phyloP scores from a whole-genome alignment of 257 asterid species.

The Capsicum baccatum region DNA sequence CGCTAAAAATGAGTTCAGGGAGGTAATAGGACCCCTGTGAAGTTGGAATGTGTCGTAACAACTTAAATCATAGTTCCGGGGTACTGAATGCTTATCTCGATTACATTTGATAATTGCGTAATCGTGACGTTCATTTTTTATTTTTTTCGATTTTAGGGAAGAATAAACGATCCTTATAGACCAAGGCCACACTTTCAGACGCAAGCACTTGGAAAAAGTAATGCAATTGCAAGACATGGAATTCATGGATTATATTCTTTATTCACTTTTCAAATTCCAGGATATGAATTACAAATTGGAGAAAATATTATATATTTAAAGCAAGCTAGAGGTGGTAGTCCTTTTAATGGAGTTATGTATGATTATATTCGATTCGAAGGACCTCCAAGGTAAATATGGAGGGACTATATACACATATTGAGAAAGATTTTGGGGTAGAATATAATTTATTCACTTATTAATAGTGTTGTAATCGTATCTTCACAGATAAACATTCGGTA shows the following conservation, averaged over 20 bases:
- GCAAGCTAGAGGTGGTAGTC: slow-evolving; percentile 35
- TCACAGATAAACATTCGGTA: too few relatives aligned
- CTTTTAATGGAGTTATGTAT: slow-evolving; percentile 56
- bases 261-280: slow-evolving; percentile 37
- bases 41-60: too few relatives aligned
- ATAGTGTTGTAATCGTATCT: too few relatives aligned
- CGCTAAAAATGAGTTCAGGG: too few relatives aligned
- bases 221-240: slow-evolving; percentile 71
- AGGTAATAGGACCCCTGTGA: too few relatives aligned
- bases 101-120: too few relatives aligned
- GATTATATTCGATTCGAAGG: slow-evolving; percentile 59
- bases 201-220: slow-evolving; percentile 51
- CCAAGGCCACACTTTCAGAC: slow-evolving; percentile 37
- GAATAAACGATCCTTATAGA: slow-evolving; percentile 40
- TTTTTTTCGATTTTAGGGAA: slow-evolving; percentile 40
- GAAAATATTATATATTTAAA: slow-evolving; percentile 48
- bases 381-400: slow-evolving; percentile 24
- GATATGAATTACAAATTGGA: slow-evolving; percentile 41
- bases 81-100: too few relatives aligned
- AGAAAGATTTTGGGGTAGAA: background rate
- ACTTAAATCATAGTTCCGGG: too few relatives aligned
- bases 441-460: background rate
- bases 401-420: background rate
- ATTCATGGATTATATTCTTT: slow-evolving; percentile 53
- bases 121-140: too few relatives aligned